These are phyloP conservation scores for Endothia cerciana DNA, from an alignment of 2,329 filamentous ascomycete genomes.

Conservation along the genomic window DNA sequence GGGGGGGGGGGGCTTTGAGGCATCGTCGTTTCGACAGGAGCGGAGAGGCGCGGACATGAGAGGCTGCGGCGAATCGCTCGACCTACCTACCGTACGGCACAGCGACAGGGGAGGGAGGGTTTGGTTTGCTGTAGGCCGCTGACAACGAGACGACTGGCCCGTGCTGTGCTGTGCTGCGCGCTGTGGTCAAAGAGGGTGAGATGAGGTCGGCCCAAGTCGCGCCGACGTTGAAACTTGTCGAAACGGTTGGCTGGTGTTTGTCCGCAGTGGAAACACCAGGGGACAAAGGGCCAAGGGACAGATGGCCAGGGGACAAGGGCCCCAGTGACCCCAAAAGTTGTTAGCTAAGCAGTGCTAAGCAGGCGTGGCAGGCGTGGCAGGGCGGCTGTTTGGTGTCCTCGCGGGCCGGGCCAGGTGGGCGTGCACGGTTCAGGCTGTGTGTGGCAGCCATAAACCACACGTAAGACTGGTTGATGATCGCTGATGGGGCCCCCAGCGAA, in stretches of 20 bases:
- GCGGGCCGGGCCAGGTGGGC: conserved; percentile 3
- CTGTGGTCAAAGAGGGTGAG: not conserved
- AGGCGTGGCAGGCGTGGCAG: too few relatives aligned
- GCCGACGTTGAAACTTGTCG: conserved; percentile 8
- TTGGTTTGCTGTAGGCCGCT: not conserved
- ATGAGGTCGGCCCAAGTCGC: conserved; percentile 20
- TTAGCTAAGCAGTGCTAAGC: not conserved
- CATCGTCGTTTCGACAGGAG: conserved; percentile 33
- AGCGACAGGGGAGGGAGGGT: not conserved
- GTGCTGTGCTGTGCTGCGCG: not conserved
- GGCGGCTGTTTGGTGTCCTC: not conserved
- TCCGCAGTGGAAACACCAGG: conserved; percentile 22
- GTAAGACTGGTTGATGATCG: too few relatives aligned
- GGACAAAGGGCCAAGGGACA: not conserved
- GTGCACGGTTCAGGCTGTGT: not conserved
- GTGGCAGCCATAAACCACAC: not conserved
- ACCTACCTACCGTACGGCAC: not conserved
- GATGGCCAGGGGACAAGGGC: not conserved
- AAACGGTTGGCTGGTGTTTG: conserved; percentile 27
- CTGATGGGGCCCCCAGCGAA: too few relatives aligned
- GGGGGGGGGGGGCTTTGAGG: too few relatives aligned
- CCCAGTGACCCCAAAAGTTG: not conserved
- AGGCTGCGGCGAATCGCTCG: conserved; percentile 29
- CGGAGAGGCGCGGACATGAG: conserved; percentile 23
- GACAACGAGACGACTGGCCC: not conserved